Percentiles rank a stretch among this genome's conserved stretches.
These are phyloP conservation scores for Alternaria viburni DNA, from an alignment of 2,329 filamentous ascomycete species.

Conservation along the genomic window DNA sequence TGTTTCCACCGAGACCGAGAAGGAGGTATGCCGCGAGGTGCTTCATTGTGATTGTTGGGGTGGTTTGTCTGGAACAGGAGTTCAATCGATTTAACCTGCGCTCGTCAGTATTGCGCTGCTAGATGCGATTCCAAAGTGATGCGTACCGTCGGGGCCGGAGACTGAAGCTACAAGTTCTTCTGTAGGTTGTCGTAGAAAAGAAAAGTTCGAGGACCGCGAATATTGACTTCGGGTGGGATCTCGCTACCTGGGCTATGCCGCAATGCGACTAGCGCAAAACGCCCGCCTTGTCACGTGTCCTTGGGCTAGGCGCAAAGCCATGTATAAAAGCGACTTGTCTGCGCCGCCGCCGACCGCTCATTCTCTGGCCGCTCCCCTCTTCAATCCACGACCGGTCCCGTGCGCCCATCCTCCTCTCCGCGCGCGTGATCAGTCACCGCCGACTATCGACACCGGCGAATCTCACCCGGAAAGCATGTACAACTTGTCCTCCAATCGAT, in stretches of 20 bases:
- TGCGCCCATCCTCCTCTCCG: constrained; percentile 18
- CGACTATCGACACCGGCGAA: constrained; percentile 18
- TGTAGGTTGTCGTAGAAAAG: constrained; percentile 37
- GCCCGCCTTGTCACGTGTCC: constrained; percentile 21
- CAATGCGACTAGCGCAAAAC: constrained; percentile 6
- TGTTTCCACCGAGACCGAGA: constrained; percentile 91
- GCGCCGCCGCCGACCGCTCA: constrained; percentile 34
- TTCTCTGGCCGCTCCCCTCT: constrained; percentile 27
- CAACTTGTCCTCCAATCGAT: constrained; percentile 40
- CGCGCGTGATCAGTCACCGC: constrained; percentile 16
- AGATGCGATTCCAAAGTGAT: neutral
- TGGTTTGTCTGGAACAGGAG: constrained; percentile 70
- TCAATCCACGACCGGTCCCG: constrained; percentile 21
- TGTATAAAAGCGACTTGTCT: constrained; percentile 28
- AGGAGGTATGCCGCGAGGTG: constrained; percentile 99
- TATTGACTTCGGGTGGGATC: constrained; percentile 21
- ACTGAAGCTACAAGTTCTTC: constrained; percentile 97
- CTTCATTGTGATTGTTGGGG: constrained; percentile 82
- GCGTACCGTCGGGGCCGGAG: constrained; percentile 85
- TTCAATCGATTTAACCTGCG: constrained; percentile 84
- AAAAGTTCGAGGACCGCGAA: constrained; percentile 40
- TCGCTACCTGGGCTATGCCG: constrained; percentile 12
- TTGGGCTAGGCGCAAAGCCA: constrained; percentile 13
- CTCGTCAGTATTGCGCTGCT: constrained; percentile 26
- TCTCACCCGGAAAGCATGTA: constrained; percentile 41